Conservation (phyloP, 2,329 filamentous ascomycete species). For the Zelopaecilomyces penicillatus region DNA sequence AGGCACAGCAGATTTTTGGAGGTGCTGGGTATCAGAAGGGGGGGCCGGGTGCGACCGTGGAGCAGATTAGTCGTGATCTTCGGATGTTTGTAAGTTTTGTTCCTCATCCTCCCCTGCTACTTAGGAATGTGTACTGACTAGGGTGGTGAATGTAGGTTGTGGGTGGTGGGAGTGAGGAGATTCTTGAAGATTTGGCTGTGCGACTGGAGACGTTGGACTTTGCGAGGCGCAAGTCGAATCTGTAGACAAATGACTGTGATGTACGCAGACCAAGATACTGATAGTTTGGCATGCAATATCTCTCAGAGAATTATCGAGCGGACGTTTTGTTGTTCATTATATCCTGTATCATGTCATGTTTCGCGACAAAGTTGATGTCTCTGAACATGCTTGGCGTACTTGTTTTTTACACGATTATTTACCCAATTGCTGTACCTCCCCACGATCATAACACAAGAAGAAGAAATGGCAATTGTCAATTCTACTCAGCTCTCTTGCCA, state of each 20-base stretch:
- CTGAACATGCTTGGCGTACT: too few species aligned
- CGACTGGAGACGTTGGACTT: constrained; percentile 32
- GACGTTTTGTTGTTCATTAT: too few species aligned
- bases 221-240: constrained; percentile 12
- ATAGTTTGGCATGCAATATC: too few species aligned
- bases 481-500: too few species aligned
- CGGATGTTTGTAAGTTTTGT: constrained; percentile 18
- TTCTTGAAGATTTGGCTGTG: constrained; percentile 43
- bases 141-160: constrained; percentile 31
- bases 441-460: too few species aligned
- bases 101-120: constrained; percentile 16
- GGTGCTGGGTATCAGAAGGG: constrained; percentile 42
- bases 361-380: too few species aligned
- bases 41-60: constrained; percentile 39
- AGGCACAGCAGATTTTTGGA: constrained; percentile 47
- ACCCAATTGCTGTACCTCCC: too few species aligned
- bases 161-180: constrained; percentile 48
- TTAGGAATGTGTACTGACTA: neutral
- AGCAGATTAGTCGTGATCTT: constrained; percentile 46
- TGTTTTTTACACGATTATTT: too few species aligned
- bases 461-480: too few species aligned
- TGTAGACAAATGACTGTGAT: constrained; percentile 5
- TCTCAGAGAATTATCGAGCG: too few species aligned
- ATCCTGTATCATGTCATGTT: too few species aligned
- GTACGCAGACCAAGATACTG: too few species aligned